Evolutionary conservation across 345 rosid species (phyloP).

Genomic region (Populus deltoides): DNA sequence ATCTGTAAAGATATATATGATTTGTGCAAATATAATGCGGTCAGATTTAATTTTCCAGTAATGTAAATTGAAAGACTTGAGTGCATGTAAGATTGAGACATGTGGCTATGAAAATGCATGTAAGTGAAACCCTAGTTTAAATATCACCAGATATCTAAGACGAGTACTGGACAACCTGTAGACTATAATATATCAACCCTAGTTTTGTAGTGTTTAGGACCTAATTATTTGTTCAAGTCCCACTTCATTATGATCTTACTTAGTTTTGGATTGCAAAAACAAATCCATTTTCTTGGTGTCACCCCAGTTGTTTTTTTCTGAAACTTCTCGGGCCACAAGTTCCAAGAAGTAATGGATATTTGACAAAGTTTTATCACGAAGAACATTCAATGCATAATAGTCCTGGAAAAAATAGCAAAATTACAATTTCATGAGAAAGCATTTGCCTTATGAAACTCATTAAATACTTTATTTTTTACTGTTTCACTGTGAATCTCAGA

Average conservation of each 20-base stretch:
- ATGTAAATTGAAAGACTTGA: too few relatives aligned
- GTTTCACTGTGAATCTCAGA: conserved; percentile 77
- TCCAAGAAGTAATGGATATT: conserved; percentile 6
- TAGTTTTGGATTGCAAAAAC: conserved; percentile 48
- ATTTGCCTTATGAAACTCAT: conserved; percentile 56
- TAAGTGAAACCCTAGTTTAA: background rate
- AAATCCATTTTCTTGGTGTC: conserved; percentile 54
- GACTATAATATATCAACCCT: background rate
- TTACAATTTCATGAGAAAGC: background rate
- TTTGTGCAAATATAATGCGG: background rate
- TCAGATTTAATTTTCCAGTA: background rate
- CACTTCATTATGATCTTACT: conserved; percentile 43
- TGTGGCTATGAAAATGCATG: too few relatives aligned
- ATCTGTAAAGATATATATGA: background rate
- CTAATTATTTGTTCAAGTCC: conserved; percentile 52
- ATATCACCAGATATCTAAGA: background rate
- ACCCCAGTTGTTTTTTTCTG: conserved; percentile 54
- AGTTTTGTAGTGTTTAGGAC: conserved; percentile 37
- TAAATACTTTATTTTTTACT: conserved; percentile 63
- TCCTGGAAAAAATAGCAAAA: background rate
- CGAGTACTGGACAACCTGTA: too few relatives aligned
- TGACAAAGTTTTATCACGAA: background rate
- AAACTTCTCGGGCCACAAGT: conserved; percentile 59
- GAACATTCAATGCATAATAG: background rate
- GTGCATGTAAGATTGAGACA: background rate